Evolutionary conservation across 2,329 filamentous ascomycete species (phyloP).

Genomic region (Raffaelea arxii): DNA sequence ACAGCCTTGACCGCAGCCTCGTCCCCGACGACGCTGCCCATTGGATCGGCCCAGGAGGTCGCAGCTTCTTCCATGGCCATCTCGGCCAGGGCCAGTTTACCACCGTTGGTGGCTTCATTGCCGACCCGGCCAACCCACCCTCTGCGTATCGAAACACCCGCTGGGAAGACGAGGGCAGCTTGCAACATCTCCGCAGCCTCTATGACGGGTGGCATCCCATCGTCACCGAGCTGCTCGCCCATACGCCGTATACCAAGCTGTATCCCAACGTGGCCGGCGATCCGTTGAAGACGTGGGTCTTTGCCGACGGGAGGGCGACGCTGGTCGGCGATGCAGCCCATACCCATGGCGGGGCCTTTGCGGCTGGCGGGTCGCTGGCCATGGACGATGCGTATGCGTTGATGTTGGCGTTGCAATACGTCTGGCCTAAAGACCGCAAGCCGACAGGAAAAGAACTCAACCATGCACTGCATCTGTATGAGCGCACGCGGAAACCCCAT

Average conservation of each 20-base stretch:
- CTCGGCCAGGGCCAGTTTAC: conserved; percentile 31
- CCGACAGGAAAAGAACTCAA: conserved; percentile 14
- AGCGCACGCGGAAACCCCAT: conserved; percentile 29
- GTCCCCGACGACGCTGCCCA: conserved; percentile 32
- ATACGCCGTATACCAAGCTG: conserved; percentile 27
- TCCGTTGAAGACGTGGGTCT: conserved; percentile 29
- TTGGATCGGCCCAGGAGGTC: conserved; percentile 28
- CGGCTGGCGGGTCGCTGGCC: conserved; percentile 26
- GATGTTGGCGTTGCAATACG: conserved; percentile 25
- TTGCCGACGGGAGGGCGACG: conserved; percentile 22
- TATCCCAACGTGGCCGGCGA: conserved; percentile 33
- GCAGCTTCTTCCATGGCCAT: conserved; percentile 30
- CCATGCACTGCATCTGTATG: conserved; percentile 26
- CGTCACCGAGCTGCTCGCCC: conserved; percentile 27
- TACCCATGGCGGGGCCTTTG: conserved; percentile 29
- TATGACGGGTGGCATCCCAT: conserved; percentile 32
- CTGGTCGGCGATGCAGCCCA: conserved; percentile 29
- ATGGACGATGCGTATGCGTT: conserved; percentile 31
- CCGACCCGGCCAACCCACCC: conserved; percentile 22
- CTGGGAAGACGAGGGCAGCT: conserved; percentile 29
- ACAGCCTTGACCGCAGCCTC: conserved; percentile 28
- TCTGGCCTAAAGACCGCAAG: conserved; percentile 10
- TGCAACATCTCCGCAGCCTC: conserved; percentile 23
- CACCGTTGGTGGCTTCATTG: conserved; percentile 27
- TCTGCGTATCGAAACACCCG: conserved; percentile 19